A percentile compares a stretch with the other conserved stretches of the same genome.
Evolutionary conservation across 116 monocot species (phyloP).

Genomic region (Trichopus zeylanicus): DNA sequence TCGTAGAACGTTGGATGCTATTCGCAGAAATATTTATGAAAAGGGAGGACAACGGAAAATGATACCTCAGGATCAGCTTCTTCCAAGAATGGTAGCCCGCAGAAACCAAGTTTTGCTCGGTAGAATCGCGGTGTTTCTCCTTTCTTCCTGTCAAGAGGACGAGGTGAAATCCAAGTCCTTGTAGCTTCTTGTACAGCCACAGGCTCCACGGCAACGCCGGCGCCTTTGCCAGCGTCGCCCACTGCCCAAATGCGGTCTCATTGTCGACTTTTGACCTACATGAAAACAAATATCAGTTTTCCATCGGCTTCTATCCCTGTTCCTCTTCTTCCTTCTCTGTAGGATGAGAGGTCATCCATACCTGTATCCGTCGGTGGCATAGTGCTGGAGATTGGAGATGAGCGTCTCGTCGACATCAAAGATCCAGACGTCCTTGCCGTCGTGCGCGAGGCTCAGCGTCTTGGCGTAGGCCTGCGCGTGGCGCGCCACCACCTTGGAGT

Average conservation of each 20-base stretch:
- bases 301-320: too few relatives aligned
- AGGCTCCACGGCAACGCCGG: neutral
- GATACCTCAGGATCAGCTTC: neutral
- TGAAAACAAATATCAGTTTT: too few relatives aligned
- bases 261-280: neutral
- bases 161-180: neutral
- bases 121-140: neutral
- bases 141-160: neutral
- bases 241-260: neutral
- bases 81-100: slow-evolving; percentile 1
- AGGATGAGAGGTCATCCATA: neutral
- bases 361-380: neutral
- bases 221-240: neutral
- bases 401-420: neutral
- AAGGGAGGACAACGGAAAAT: too few relatives aligned
- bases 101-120: neutral
- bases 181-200: neutral
- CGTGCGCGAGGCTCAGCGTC: neutral
- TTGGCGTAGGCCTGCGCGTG: neutral
- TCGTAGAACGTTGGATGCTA: too few relatives aligned
- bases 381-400: neutral
- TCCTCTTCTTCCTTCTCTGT: too few relatives aligned
- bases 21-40: too few relatives aligned
- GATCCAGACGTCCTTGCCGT: neutral
- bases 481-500: neutral